Percentiles rank a stretch among this genome's conserved stretches.
Conservation (phyloP, 1,139 yeast species). For the Kodamaea alishanica region DNA sequence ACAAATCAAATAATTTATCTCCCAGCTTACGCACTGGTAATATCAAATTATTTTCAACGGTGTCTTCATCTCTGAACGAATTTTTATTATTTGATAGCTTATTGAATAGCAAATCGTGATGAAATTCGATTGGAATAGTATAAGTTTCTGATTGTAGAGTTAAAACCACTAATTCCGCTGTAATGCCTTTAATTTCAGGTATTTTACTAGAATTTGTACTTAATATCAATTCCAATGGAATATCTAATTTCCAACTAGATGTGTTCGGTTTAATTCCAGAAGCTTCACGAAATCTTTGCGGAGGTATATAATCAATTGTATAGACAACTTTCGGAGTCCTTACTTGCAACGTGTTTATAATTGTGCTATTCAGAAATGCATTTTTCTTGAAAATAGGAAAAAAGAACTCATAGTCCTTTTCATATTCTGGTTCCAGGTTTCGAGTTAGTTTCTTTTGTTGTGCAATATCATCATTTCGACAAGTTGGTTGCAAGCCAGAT, state of each 20-base stretch:
- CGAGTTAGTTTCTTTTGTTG: too few species aligned
- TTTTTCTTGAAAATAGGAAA: slow-evolving; percentile 15
- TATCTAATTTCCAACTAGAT: slow-evolving; percentile 25
- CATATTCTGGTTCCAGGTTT: too few species aligned
- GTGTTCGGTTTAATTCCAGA: slow-evolving; percentile 1
- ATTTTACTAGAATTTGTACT: slow-evolving; percentile 10
- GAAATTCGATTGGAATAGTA: slow-evolving; percentile 21
- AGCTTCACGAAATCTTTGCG: slow-evolving; percentile 20
- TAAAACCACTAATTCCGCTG: slow-evolving; percentile 18
- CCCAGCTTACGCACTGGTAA: slow-evolving; percentile 18
- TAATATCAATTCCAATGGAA: slow-evolving; percentile 25
- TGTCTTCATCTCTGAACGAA: slow-evolving; percentile 22
- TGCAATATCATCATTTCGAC: too few species aligned
- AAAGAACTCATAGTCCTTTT: slow-evolving; percentile 10
- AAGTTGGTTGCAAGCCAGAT: too few species aligned
- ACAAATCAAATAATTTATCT: background rate
- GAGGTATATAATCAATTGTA: slow-evolving; percentile 32
- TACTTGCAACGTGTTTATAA: slow-evolving; percentile 19
- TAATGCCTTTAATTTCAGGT: slow-evolving; percentile 15
- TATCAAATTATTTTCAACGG: slow-evolving; percentile 22
- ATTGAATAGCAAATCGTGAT: slow-evolving; percentile 20
- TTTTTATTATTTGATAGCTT: slow-evolving; percentile 8
- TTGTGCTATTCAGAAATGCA: slow-evolving; percentile 13
- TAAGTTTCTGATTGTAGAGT: slow-evolving; percentile 17
- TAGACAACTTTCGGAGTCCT: slow-evolving; percentile 28